phyloP scores from a whole-genome alignment of 352 stramenopile genomes.

The Sclerospora graminicola region DNA sequence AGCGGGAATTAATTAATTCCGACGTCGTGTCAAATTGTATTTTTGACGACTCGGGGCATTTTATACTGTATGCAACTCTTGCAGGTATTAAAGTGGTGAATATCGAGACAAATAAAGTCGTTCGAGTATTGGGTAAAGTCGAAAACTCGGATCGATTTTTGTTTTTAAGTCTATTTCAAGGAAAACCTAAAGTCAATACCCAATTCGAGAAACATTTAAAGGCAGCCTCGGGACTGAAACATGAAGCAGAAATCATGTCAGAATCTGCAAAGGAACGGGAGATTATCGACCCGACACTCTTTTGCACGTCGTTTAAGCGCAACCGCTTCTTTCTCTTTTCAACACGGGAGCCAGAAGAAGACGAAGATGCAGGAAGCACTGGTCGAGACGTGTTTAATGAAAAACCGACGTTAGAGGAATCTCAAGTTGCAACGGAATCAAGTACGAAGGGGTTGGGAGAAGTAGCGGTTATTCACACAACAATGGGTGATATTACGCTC shows the following conservation, averaged over 20 bases:
- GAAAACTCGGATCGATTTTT: constrained; percentile 96
- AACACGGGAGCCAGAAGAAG: constrained; percentile 84
- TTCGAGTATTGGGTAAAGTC: constrained; percentile 88
- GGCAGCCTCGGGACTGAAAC: constrained; percentile 33
- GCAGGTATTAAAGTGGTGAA: constrained; percentile 96
- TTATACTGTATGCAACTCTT: constrained; percentile 93
- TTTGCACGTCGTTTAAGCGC: constrained; percentile 84
- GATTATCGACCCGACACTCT: constrained; percentile 76
- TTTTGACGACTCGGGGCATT: constrained; percentile 95
- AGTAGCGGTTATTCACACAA: constrained; percentile 93
- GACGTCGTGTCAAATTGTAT: constrained; percentile 68
- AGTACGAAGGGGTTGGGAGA: constrained; percentile 50
- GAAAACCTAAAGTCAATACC: constrained; percentile 91
- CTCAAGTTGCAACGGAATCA: constrained; percentile 78
- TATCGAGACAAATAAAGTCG: constrained; percentile 89
- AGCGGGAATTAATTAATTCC: constrained; percentile 62
- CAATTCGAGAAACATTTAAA: constrained; percentile 89
- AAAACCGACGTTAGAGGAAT: constrained; percentile 91
- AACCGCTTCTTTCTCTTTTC: constrained; percentile 97
- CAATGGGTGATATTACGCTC: constrained; percentile 96
- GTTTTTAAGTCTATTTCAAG: constrained; percentile 89
- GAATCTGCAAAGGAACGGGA: constrained; percentile 29
- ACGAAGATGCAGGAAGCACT: constrained; percentile 45
- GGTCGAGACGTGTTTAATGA: constrained; percentile 97
- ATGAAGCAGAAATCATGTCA: constrained; percentile 50